Evolutionary conservation across 2,329 filamentous ascomycete genomes (phyloP), one percentile per base, ranked within the genome.

Genomic region (Dichotomopilus funicola): DNA sequence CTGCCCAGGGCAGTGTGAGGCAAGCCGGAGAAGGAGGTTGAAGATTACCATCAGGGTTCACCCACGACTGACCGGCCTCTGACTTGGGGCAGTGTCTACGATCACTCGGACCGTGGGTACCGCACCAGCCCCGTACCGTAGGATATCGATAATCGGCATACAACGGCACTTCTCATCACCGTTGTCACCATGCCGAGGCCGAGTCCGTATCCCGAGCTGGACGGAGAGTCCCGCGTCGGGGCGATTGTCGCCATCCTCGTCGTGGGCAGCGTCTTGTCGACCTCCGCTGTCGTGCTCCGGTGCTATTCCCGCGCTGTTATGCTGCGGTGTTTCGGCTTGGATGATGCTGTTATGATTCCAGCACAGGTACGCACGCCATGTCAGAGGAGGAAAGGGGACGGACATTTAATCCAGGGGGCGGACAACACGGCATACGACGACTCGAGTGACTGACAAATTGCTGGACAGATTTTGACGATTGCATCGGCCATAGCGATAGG

Each of bases 231-330:
- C 31, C 49, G 58, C 31, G 47, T 50, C 10, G 41, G 33, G 41
- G 54, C 59, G 33, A 59, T 62, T 44, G 49, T 58, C 34, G 59
- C 50, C 34, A 61, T 61, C 40, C 47, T 62, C n/a, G 33, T 51
- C 3, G 55, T 61, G 27, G 55, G 48, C 19, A 51, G 54, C 51
- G 36, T 53, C 5, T 33, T 61, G 2, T 62, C 60, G 2, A 62
- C 60, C 6, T 36, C 58, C 11, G 49, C 38, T 35, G 58, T 62
- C 38, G 12, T 40, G 5, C 36, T 61, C 35, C 27, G 60, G 11
- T 58, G 53, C 49, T 62, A 62, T 34, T 58, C 40, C 19, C 61
- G 61, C 40, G 51, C 43, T 7, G 49, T 59, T 42, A 52, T 62
- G n/a, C 59, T 62, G 11, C 35, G 52, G 10, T 56, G 38, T 13